Evolutionary conservation across 1,284 basidiomycete genomes (phyloP).

Genomic region (Rhodotorula sp.): DNA sequence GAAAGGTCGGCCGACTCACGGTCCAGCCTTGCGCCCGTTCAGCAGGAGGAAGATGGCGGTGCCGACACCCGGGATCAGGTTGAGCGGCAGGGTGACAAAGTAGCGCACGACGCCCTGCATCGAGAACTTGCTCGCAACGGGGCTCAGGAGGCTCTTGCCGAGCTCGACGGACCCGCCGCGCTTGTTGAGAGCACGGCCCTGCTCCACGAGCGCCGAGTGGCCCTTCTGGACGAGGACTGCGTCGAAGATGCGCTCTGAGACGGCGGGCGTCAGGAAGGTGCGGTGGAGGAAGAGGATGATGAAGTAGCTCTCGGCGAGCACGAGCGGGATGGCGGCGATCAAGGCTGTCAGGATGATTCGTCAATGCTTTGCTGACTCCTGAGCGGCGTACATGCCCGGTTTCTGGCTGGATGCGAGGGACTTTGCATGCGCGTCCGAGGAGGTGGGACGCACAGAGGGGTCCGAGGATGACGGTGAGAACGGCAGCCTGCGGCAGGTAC

Average conservation of each 20-base stretch:
- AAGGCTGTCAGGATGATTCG: constrained; percentile 38
- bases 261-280: constrained; percentile 57
- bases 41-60: constrained; percentile 61
- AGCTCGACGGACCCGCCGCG: constrained; percentile 50
- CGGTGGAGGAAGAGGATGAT: constrained; percentile 57
- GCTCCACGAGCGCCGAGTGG: constrained; percentile 51
- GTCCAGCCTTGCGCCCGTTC: constrained; percentile 40
- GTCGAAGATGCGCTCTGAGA: constrained; percentile 55
- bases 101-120: constrained; percentile 53
- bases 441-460: constrained; percentile 54
- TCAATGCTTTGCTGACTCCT: too few relatives aligned
- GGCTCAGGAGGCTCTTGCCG: constrained; percentile 52
- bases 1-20: constrained; percentile 9
- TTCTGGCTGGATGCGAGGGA: too few relatives aligned
- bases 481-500: constrained; percentile 67
- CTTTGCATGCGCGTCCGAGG: not conserved
- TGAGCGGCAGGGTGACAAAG: constrained; percentile 62
- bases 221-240: constrained; percentile 49
- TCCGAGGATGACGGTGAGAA: constrained; percentile 65
- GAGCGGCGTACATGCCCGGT: too few relatives aligned
- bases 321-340: constrained; percentile 54
- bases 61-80: constrained; percentile 67
- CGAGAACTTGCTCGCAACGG: constrained; percentile 47
- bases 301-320: constrained; percentile 53
- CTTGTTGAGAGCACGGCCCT: constrained; percentile 50